Base-by-base conservation (phyloP, 2,329 filamentous ascomycete species). In the Stagonosporopsis vannaccii region DNA sequence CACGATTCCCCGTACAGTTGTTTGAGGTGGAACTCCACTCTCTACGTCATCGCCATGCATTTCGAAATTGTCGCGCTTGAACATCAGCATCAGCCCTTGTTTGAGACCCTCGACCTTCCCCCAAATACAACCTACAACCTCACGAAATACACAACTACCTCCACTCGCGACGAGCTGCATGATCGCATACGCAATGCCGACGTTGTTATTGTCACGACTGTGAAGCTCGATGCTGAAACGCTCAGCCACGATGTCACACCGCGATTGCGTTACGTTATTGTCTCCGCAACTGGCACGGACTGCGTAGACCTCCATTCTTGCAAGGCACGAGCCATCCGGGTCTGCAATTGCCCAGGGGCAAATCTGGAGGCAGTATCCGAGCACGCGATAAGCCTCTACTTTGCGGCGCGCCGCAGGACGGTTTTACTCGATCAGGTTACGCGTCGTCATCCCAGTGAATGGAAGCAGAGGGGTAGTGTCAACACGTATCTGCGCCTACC, bases 301-400 rank as follows among this genome's bases (percentile, higher is more conserved):
- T 76, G 76, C 54, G 70, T 84, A 26, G 79, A 82, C 63, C 74
- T 80, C 32, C 69, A 73, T 4, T 78, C 78, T 42, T 79, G 76
- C 54, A 71, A 72, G 35, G 70, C 73, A 47, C 73, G 78, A 15
- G 78, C 78, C 28, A 76, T 84, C 47, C 72, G 75, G 13, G 76
- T 84, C 33, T 76, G 75, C 44, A 81, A 82, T 46, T 79, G 77
- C 40, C 79, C 80, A 3, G 75, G 70, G n/a, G 77, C 80, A 20
- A 82, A 82, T 49, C 74, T 81, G 41, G 77, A 81, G 42, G 69
- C 78, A 40, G 81, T 83, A 9, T 75, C 75, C 26, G 81, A 84
- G 64, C 81, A 83, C 73, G 81, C 81, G 11, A 76, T 84, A 36
- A 79, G 76, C 39, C 63, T 84, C 53, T 82, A 82, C 65, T 81